Evolutionary conservation across 2,329 filamentous ascomycete genomes (phyloP), one percentile per base, ranked within the genome.

Genomic region (Lomentospora prolificans): DNA sequence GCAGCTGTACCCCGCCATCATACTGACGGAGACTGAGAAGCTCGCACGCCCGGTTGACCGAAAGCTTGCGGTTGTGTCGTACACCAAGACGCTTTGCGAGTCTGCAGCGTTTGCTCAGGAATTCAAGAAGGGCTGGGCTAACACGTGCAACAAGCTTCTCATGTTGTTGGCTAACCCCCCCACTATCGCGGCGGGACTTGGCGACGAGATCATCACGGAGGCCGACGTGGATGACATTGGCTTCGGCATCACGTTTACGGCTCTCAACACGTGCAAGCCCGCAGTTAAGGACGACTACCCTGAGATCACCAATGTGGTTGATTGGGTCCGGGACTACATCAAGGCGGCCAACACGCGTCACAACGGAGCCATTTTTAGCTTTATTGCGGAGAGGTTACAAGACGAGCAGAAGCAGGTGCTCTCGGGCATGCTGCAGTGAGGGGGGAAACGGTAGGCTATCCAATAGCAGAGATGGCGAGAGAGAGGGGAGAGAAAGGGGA

Each of bases 181-280:
- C 2, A 72, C 75, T 33, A 80, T 92, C 3, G 73, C 79, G 5
- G 72, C 75, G 14, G 81, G 85, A 1, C 73, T 79, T 33, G 85
- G 86, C 57, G 85, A 89, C 60, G 90, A 95, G 61, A 74, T 89
- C 53, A 85, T 95, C 60, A 81, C 84, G 9, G 94, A 97, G 67
- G 85, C 90, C 3, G 92, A 97, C 64, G 88, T 96, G 25, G 94
- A 99, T 64, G 94, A 99, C 67, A 84, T 96, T 61, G 86, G 89
- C 27, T 99, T 99, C 65, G 94, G 94, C 25, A 85, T 96, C 61
- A 92, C 90, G 7, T 99, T 95, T 72, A 97, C 94, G 0, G 86
- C 89, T 30, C 80, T 99, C 60, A 95, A 92, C 73, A 96, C 92
- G 0, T 94, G 92, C 74, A 89, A 86, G 68, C 84, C 84, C 58